A percentile compares a stretch with the other conserved stretches of the same genome.
These are phyloP conservation scores for Ogataea henricii DNA, from an alignment of 805 yeast species.

Conservation along the genomic window DNA sequence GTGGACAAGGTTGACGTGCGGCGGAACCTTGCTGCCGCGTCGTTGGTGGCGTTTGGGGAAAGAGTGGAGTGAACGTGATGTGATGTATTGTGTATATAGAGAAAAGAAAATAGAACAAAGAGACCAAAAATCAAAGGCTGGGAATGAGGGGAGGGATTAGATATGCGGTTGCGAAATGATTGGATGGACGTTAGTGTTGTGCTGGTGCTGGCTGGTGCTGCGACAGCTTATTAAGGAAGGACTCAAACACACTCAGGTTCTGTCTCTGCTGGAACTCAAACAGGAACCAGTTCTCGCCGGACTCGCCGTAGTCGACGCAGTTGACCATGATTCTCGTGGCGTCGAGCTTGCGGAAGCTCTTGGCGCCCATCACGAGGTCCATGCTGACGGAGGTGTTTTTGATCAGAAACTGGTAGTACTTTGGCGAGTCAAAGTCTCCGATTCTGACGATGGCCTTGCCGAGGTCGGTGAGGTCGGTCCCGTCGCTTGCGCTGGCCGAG, in stretches of 20 bases:
- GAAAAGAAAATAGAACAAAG: too few species aligned
- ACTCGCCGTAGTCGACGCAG: constrained; percentile 19
- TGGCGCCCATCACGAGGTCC: constrained; percentile 15
- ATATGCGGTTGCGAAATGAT: background rate
- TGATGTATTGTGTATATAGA: background rate
- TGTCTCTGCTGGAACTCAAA: constrained; percentile 17
- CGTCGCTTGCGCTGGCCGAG: background rate
- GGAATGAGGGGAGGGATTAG: background rate
- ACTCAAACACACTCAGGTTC: constrained; percentile 9
- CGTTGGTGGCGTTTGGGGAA: constrained; percentile 48
- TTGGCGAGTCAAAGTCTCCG: constrained; percentile 16
- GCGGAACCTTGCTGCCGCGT: constrained; percentile 80
- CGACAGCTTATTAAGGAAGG: constrained; percentile 3
- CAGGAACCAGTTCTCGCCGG: constrained; percentile 13
- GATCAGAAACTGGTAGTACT: constrained; percentile 15
- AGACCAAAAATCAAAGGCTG: too few species aligned
- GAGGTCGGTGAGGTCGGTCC: background rate
- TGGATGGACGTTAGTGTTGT: too few species aligned
- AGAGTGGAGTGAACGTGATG: background rate
- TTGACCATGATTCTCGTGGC: constrained; percentile 12
- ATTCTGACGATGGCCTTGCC: constrained; percentile 16
- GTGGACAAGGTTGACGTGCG: constrained; percentile 91
- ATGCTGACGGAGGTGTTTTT: constrained; percentile 14
- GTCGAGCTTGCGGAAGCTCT: constrained; percentile 13
- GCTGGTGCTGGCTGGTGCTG: background rate